Conservation (phyloP, 202 grass and related monocot species). For the Musa balbisiana region DNA sequence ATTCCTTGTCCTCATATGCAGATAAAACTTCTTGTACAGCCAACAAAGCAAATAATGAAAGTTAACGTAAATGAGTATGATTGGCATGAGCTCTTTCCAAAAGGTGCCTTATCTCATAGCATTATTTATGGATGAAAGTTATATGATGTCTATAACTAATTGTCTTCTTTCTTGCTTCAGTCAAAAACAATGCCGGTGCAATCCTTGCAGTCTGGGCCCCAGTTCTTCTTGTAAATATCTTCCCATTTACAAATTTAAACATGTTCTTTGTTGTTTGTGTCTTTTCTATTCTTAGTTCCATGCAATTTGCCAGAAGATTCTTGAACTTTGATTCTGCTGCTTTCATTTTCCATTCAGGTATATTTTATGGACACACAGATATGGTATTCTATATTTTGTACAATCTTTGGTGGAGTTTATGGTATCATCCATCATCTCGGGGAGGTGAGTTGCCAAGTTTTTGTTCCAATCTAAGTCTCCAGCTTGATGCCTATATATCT, state of each 20-base stretch:
- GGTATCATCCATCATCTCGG: conserved; percentile 94
- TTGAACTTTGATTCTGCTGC: conserved; percentile 13
- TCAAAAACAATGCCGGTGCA: conserved; percentile 76
- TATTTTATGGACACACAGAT: conserved; percentile 99
- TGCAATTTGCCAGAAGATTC: conserved; percentile 24
- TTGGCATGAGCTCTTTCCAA: conserved; percentile 97
- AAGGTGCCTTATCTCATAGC: conserved; percentile 41
- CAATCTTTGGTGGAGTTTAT: conserved; percentile 91
- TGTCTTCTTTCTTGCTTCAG: conserved; percentile 35
- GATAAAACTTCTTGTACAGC: conserved; percentile 88
- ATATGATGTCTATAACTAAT: conserved; percentile 10
- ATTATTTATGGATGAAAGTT: conserved; percentile 22
- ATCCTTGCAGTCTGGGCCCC: conserved; percentile 90
- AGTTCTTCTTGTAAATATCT: conserved; percentile 62
- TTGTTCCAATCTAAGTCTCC: neutral
- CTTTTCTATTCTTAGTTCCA: conserved; percentile 7
- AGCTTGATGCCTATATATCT: conserved; percentile 5
- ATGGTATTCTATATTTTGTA: conserved; percentile 98
- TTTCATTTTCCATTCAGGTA: conserved; percentile 48
- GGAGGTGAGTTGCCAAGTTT: conserved; percentile 51
- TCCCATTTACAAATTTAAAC: neutral
- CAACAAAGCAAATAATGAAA: conserved; percentile 90
- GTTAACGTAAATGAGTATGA: conserved; percentile 77
- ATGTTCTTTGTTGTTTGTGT: neutral
- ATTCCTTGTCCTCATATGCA: conserved; percentile 24